Evolutionary conservation across 176 grass and related monocot species (phyloP).

Genomic region (Musa schizocarpa): DNA sequence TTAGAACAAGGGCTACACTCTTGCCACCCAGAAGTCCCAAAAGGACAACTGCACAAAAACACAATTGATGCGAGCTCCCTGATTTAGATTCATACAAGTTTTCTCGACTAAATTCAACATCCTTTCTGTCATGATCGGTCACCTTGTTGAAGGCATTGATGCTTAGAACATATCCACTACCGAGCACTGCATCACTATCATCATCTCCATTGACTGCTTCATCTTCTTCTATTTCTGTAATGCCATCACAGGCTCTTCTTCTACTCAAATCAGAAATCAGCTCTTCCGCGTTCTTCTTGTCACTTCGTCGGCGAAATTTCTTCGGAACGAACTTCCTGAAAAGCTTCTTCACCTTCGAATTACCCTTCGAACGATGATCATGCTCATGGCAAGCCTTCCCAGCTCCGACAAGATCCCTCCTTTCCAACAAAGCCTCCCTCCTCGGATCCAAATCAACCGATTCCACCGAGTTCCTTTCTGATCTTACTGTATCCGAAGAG

Average conservation of each 20-base stretch:
- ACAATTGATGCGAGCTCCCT: slow-evolving; percentile 13
- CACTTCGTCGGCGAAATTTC: slow-evolving; percentile 23
- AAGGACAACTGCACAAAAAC: slow-evolving; percentile 33
- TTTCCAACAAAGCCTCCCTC: slow-evolving; percentile 17
- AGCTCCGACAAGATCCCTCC: slow-evolving; percentile 16
- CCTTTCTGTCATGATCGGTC: neutral
- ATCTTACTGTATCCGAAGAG: neutral
- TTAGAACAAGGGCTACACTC: slow-evolving; percentile 41
- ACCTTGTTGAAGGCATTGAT: neutral
- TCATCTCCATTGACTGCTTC: neutral
- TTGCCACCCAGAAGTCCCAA: slow-evolving; percentile 56
- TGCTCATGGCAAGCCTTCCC: neutral
- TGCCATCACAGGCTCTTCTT: neutral
- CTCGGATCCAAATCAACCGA: slow-evolving; percentile 13
- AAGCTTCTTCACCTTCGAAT: slow-evolving; percentile 29
- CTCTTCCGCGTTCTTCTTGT: neutral
- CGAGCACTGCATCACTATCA: neutral
- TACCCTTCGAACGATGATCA: neutral
- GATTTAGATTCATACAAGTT: neutral
- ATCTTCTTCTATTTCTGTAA: slow-evolving; percentile 11
- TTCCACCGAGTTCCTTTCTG: neutral
- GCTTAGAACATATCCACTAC: slow-evolving; percentile 18
- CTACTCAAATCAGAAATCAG: neutral
- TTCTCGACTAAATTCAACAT: slow-evolving; percentile 2
- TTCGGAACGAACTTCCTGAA: slow-evolving; percentile 33